phyloP scores from a whole-genome alignment of 192 early-diverging fungal species.

The Tieghemiomyces parasiticus region DNA sequence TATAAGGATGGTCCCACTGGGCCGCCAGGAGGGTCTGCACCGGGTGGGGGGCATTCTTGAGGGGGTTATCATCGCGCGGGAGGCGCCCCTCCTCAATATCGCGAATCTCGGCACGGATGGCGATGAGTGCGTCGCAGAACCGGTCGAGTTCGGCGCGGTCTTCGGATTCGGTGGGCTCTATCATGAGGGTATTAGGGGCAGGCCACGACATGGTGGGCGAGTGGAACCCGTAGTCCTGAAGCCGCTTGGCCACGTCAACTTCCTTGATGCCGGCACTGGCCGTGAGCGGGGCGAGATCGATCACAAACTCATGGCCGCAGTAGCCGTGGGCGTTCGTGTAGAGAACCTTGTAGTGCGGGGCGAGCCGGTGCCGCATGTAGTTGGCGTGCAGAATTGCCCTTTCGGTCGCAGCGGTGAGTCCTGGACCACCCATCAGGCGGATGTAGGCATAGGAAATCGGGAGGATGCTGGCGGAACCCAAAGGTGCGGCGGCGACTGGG shows the following conservation, averaged over 20 bases:
- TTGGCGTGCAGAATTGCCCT: conserved; percentile 94
- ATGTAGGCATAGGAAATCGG: conserved; percentile 99
- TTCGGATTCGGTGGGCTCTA: conserved; percentile 99
- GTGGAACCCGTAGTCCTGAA: conserved; percentile 99
- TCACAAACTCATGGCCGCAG: conserved; percentile 99
- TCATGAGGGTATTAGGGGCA: conserved; percentile 96
- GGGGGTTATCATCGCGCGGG: conserved; percentile 73
- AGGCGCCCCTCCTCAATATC: conserved; percentile 72
- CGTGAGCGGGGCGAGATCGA: conserved; percentile 86
- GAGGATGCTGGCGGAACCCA: conserved; percentile 87
- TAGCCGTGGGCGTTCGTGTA: conserved; percentile 87
- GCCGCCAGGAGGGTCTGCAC: conserved; percentile 58
- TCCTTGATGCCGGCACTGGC: conserved; percentile 67
- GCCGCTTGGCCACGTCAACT: conserved; percentile 96
- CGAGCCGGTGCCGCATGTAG: conserved; percentile 90
- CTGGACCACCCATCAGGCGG: conserved; percentile 93
- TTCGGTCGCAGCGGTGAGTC: conserved; percentile 75
- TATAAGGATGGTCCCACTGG: conserved; percentile 78
- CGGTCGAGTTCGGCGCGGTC: conserved; percentile 82
- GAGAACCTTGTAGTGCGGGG: conserved; percentile 80
- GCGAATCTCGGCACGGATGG: conserved; percentile 85
- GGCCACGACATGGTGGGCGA: conserved; percentile 99
- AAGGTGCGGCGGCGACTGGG: conserved; percentile 92
- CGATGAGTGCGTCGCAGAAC: conserved; percentile 97
- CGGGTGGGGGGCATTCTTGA: conserved; percentile 83